Base-by-base conservation (phyloP, 1,284 basidiomycete genomes). In the Cryptococcus sp. region DNA sequence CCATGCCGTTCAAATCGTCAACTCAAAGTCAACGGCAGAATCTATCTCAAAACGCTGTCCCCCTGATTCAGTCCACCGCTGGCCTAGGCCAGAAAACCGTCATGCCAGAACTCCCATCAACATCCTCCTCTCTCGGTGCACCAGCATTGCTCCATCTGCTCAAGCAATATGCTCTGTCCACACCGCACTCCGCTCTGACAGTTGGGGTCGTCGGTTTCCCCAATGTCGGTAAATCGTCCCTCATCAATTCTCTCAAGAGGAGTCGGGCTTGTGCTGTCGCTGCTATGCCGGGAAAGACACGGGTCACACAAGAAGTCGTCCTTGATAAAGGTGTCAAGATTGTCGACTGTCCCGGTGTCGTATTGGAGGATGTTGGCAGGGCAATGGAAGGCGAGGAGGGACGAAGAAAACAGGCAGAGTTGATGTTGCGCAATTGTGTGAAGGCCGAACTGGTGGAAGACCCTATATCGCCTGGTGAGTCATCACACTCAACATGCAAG, bases 131-230 rank as follows among this genome's bases (percentile, higher is more conserved):
- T 10, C 72, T 81, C 19, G 82, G 82, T 23, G 81, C 83, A 15
- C 81, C 82, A 4, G 81, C 83, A 1, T 82, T 99, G 1, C 81
- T 98, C 22, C 88, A 90, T 55, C 83, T 99, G 2, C 84, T 98
- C 54, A 99, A 99, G 74, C 91, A 91, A 17, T 96, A 93, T 78
- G 91, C 88, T 61, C 68, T 79, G 4, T 88, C 88, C 3, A 86
- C 83, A 22, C 83, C 87, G 1, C 77, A 85, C 55, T 76, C 77
- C n/a, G 89, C 87, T 57, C 83, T 94, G 48, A 95, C 93, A 0
- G 87, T 98, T 54, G 95, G 95, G 17, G 89, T 98, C 22, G 91
- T 98, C 35, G 95, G 95, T 1, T 95, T 94, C 73, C 95, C 95
- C 3, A 99, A 99, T 78, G 95, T 98, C 55, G 95, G 95, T 11